Conservation (phyloP, 2,329 filamentous ascomycete species). For the Annulohypoxylon truncatum region DNA sequence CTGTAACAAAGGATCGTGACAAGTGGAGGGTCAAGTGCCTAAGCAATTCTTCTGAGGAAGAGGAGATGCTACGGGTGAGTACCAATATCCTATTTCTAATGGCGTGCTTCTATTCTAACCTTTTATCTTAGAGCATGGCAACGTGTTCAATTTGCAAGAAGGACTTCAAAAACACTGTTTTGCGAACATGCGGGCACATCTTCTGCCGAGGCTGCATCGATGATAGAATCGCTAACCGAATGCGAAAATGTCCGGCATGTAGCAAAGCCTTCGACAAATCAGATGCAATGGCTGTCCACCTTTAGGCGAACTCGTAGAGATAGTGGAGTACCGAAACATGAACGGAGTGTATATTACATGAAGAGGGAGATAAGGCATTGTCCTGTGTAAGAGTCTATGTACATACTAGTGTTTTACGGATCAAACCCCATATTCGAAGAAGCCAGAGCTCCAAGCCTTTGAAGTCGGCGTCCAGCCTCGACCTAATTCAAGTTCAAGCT, state of each 20-base stretch:
- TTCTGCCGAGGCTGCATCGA: conserved; percentile 94
- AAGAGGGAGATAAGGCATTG: conserved; percentile 13
- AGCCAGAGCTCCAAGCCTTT: not conserved
- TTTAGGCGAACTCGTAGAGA: conserved; percentile 46
- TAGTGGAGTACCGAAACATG: not conserved
- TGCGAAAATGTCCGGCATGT: conserved; percentile 95
- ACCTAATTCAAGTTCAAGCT: not conserved
- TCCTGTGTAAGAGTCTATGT: conserved; percentile 42
- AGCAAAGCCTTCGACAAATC: conserved; percentile 90
- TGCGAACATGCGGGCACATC: conserved; percentile 94
- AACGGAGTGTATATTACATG: conserved; percentile 37
- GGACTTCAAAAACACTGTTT: conserved; percentile 92
- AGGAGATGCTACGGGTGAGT: conserved; percentile 87
- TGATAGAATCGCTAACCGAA: conserved; percentile 86
- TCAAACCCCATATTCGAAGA: conserved; percentile 6
- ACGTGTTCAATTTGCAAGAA: conserved; percentile 93
- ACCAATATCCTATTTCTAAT: conserved; percentile 2
- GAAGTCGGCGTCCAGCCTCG: not conserved
- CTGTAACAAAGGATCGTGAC: conserved; percentile 84
- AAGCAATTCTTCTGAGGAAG: conserved; percentile 83
- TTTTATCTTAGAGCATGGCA: conserved; percentile 70
- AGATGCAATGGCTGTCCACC: conserved; percentile 83
- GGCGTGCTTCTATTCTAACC: conserved; percentile 50
- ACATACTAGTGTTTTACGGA: conserved; percentile 37
- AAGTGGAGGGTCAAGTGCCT: conserved; percentile 85